phyloP scores from a whole-genome alignment of 306 rosid species.

The Mimosa pudica region DNA sequence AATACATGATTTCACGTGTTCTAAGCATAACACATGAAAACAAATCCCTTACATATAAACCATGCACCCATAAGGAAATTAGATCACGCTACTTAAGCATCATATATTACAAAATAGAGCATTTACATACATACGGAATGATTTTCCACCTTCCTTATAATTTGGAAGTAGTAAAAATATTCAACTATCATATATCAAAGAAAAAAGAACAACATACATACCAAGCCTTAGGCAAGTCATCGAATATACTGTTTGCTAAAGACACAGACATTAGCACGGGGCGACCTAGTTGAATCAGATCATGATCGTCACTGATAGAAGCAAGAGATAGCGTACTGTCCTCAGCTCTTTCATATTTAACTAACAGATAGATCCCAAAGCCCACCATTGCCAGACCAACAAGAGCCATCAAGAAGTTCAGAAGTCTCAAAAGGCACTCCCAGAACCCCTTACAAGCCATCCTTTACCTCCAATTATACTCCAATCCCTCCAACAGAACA shows the following conservation, averaged over 20 bases:
- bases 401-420: slow-evolving; percentile 75
- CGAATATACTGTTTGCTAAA: slow-evolving; percentile 52
- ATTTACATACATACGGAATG: slow-evolving; percentile 9
- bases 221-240: slow-evolving; percentile 79
- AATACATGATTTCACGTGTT: background rate
- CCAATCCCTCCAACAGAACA: slow-evolving; percentile 42
- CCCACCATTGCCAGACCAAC: slow-evolving; percentile 88
- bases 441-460: slow-evolving; percentile 96
- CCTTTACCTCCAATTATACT: slow-evolving; percentile 35
- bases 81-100: slow-evolving; percentile 1
- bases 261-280: slow-evolving; percentile 78
- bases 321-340: slow-evolving; percentile 30
- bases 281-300: slow-evolving; percentile 68
- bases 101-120: slow-evolving; percentile 10
- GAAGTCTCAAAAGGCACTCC: slow-evolving; percentile 84
- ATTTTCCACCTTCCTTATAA: background rate
- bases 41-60: slow-evolving; percentile 10
- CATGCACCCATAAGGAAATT: background rate
- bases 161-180: background rate
- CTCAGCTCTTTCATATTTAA: slow-evolving; percentile 50
- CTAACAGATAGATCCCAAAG: slow-evolving; percentile 87
- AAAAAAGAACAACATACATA: slow-evolving; percentile 45
- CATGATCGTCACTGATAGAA: slow-evolving; percentile 46
- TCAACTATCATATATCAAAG: background rate
- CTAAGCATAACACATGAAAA: slow-evolving; percentile 20